Conservation (phyloP, 2,329 filamentous ascomycete genomes). For the Sclerotinia sclerotiorum region DNA sequence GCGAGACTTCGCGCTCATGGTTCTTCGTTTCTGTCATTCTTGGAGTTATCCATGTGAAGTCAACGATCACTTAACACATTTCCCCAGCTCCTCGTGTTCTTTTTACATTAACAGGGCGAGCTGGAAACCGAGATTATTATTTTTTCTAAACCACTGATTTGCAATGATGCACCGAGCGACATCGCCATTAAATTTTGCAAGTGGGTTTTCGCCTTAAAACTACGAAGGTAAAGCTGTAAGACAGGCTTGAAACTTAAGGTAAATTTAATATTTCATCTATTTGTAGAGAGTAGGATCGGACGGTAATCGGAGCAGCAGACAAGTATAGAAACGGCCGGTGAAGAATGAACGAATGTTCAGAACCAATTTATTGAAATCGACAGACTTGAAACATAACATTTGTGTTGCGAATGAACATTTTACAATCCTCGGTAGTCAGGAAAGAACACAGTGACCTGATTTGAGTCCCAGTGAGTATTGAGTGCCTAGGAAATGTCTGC, state of each 20-base stretch:
- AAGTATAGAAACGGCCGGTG: not conserved
- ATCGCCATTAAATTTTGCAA: not conserved
- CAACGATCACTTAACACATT: not conserved
- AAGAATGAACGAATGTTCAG: not conserved
- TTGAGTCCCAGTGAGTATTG: not conserved
- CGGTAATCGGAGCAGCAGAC: not conserved
- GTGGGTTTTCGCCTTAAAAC: not conserved
- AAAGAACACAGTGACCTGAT: not conserved
- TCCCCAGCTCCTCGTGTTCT: not conserved
- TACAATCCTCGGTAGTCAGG: not conserved
- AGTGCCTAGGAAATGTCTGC: no score
- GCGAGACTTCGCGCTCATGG: not conserved
- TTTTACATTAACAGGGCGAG: not conserved
- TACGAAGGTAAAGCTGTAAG: not conserved
- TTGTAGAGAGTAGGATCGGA: not conserved
- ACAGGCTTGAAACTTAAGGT: not conserved
- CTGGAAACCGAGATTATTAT: not conserved
- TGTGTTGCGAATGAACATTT: not conserved
- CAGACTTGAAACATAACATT: no score
- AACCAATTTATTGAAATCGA: not conserved
- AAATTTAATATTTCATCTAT: not conserved
- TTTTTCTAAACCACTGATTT: not conserved
- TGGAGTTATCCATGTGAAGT: no score
- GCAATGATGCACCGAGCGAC: not conserved
- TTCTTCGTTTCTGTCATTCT: not conserved